These are phyloP conservation scores for Gnaphalium uliginosum DNA, from an alignment of 129 eudicot species.

Conservation along the genomic window DNA sequence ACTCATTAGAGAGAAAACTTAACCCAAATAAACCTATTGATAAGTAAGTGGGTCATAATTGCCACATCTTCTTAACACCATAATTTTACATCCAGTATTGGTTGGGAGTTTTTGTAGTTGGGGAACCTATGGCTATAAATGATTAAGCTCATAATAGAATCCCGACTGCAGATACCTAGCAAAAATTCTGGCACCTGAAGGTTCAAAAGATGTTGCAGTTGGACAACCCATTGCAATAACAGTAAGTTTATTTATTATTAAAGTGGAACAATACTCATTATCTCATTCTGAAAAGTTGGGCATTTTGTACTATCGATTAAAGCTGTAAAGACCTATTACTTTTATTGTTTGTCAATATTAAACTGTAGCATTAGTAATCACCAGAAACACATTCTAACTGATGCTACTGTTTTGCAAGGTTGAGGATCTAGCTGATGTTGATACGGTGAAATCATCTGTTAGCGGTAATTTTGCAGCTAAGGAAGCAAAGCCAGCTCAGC, in stretches of 20 bases:
- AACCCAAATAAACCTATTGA: not conserved
- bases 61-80: not conserved
- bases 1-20: not conserved
- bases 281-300: slow-evolving; percentile 1
- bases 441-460: slow-evolving; percentile 53
- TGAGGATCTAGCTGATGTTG: slow-evolving; percentile 84
- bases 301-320: not conserved
- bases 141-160: slow-evolving; percentile 23
- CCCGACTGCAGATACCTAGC: slow-evolving; percentile 69
- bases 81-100: not conserved
- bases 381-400: not conserved
- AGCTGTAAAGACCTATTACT: not conserved
- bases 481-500: slow-evolving; percentile 53
- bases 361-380: slow-evolving; percentile 1
- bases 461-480: slow-evolving; percentile 43
- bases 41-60: not conserved
- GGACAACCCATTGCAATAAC: slow-evolving; percentile 94
- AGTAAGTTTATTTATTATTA: slow-evolving; percentile 44
- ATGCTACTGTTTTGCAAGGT: slow-evolving; percentile 57
- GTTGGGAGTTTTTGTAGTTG: slow-evolving; percentile 1
- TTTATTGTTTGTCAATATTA: slow-evolving; percentile 4
- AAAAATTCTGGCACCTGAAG: slow-evolving; percentile 94
- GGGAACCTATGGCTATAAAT: slow-evolving; percentile 12
- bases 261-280: slow-evolving; percentile 8
- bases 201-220: slow-evolving; percentile 82